These are phyloP conservation scores for Thraustotheca clavata DNA, from an alignment of 352 stramenopile species.

Conservation along the genomic window DNA sequence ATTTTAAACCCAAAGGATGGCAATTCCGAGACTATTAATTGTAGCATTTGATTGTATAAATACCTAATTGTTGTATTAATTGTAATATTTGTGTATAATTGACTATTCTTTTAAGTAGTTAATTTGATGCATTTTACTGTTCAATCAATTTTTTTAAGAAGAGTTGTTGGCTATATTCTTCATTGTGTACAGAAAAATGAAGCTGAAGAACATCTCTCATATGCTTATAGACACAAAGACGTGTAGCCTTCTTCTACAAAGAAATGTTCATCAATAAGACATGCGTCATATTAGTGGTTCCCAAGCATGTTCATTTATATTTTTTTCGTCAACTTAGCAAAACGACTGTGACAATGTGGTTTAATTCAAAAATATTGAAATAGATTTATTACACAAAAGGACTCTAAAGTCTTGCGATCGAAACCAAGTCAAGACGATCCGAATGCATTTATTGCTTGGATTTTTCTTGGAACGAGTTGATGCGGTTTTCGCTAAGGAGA, in stretches of 20 bases:
- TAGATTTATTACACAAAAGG: slow-evolving; percentile 12
- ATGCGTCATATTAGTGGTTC: background rate
- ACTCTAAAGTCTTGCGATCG: background rate
- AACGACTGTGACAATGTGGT: no score
- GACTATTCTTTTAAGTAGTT: no score
- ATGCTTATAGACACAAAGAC: no score
- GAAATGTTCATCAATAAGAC: no score
- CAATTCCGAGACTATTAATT: background rate
- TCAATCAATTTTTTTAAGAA: no score
- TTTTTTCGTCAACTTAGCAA: no score
- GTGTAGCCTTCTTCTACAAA: no score
- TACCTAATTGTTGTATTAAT: slow-evolving; percentile 20
- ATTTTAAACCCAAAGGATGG: slow-evolving; percentile 3
- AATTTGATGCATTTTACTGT: no score
- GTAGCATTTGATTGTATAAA: slow-evolving; percentile 5
- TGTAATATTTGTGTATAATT: no score
- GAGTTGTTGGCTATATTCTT: no score
- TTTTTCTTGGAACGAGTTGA: slow-evolving; percentile 18
- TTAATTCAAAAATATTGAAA: background rate
- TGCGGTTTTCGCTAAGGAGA: slow-evolving; percentile 13
- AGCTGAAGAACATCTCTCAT: no score
- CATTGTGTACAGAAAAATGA: no score
- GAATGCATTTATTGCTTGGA: background rate
- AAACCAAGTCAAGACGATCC: background rate
- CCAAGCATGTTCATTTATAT: background rate